Base-by-base conservation (phyloP, 768 basidiomycete genomes). In the Suillus paluster region DNA sequence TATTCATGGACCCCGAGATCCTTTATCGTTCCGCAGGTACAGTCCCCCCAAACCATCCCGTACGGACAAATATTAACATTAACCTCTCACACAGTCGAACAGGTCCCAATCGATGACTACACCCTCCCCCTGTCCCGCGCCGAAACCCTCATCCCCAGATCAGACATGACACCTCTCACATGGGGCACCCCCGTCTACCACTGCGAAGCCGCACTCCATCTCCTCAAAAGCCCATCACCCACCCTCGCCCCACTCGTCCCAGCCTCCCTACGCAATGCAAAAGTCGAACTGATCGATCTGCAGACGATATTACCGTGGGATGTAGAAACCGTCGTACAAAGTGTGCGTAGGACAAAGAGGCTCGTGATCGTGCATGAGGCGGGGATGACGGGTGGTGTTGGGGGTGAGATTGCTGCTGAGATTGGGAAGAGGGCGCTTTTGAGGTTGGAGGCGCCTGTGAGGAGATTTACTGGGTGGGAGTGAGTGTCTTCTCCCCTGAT, bases 121-220 rank as follows among this genome's bases (percentile, higher is more conserved):
- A 80, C 84, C 58, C 81, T 98, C n/a, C 94, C 95, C 0, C 82
- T 98, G 5, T 88, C 87, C 14, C 83, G 86, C 64, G 93, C 94
- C 6, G 95, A 98, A 70, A 83, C 83, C 9, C 83, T 98, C 11
- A 75, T 82, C 1, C 72, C 83, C 0, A 96, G 95, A 5, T 81
- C 85, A 11, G 95, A 97, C 71, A 79, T 97, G n/a, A 98, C 96
- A 1, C 75, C 97, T 30, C 79, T 97, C 21, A 86, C 94, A 8
- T 98, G 94, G 87, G 95, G 95, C n/a, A 95, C 95, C 15, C 94
- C 95, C 1, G 77, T 97, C 38, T 97, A 94, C 76, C 89, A 92
- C 67, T 94, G 94, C 73, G 92, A 95, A 80, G 81, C 86, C 19
- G 95, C 96, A 0, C 77, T 97, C 15, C 84, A 87, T 66, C 80